A percentile compares a stretch with the other conserved stretches of the same genome.
Conservation (phyloP, 371 early-diverging fungal genomes). For the Circinella minor region DNA sequence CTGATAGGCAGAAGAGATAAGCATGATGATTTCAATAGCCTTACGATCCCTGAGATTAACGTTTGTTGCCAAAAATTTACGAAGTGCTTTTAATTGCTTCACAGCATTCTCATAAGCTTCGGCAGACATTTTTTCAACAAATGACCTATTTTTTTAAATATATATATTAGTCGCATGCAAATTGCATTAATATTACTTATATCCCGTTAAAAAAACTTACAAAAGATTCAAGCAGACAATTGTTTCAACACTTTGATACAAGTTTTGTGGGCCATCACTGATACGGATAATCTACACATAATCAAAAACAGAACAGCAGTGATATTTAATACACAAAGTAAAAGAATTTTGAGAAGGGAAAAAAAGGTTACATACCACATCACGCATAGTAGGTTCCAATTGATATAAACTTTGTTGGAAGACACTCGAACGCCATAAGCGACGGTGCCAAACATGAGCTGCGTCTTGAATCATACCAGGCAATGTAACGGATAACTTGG, state of each 20-base stretch:
- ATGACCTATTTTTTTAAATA: constrained; percentile 21
- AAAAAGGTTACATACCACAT: constrained; percentile 26
- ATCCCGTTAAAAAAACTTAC: constrained; percentile 27
- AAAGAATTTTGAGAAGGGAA: neutral
- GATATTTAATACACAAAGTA: neutral
- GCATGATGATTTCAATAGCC: constrained; percentile 34
- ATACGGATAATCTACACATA: constrained; percentile 30
- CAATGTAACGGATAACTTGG: constrained; percentile 21
- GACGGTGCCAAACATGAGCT: constrained; percentile 38
- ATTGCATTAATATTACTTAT: too few relatives aligned
- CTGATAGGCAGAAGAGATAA: constrained; percentile 42
- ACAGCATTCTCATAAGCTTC: constrained; percentile 44
- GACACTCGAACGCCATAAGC: constrained; percentile 48
- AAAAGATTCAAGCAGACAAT: constrained; percentile 59
- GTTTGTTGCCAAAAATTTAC: constrained; percentile 33
- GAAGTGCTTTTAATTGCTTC: constrained; percentile 31
- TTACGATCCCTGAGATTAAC: constrained; percentile 34
- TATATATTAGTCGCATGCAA: constrained; percentile 8
- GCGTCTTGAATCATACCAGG: constrained; percentile 52
- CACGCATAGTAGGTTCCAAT: constrained; percentile 25
- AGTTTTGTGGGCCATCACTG: constrained; percentile 55
- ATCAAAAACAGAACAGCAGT: neutral
- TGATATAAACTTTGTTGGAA: constrained; percentile 34
- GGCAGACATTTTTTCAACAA: constrained; percentile 45
- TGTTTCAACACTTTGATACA: constrained; percentile 65